These are phyloP conservation scores for Capsicum pubescens DNA, from an alignment of 257 asterid species.

Conservation along the genomic window DNA sequence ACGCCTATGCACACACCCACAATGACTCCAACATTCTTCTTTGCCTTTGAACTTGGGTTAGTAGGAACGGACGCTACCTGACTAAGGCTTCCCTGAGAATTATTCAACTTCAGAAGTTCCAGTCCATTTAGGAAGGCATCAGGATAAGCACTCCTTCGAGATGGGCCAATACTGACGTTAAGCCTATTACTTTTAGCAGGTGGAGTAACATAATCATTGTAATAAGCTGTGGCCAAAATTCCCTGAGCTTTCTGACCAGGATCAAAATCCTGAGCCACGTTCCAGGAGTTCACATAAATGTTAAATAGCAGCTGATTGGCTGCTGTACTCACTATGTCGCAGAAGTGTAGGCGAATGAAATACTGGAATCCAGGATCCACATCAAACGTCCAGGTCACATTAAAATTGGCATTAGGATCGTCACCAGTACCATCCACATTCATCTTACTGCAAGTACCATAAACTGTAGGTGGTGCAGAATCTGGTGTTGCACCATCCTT, in stretches of 20 bases:
- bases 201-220: constrained; percentile 62
- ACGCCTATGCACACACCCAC: constrained; percentile 66
- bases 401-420: constrained; percentile 57
- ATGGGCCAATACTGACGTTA: constrained; percentile 72
- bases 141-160: constrained; percentile 47
- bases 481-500: constrained; percentile 54
- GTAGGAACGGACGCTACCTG: constrained; percentile 43
- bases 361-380: constrained; percentile 71
- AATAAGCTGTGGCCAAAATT: constrained; percentile 59
- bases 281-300: constrained; percentile 52
- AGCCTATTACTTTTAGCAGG: constrained; percentile 37
- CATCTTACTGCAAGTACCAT: constrained; percentile 75
- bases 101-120: constrained; percentile 75
- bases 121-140: constrained; percentile 74
- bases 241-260: constrained; percentile 39
- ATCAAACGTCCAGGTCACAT: constrained; percentile 68
- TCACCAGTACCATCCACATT: constrained; percentile 32
- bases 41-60: constrained; percentile 40
- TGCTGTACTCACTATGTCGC: constrained; percentile 68
- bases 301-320: constrained; percentile 60
- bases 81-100: constrained; percentile 69
- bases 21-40: constrained; percentile 61
- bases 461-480: constrained; percentile 71
- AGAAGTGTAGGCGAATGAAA: constrained; percentile 70
- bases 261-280: constrained; percentile 58